A percentile compares a stretch with the other conserved stretches of the same genome.
Conservation (phyloP, 2,329 filamentous ascomycete species). For the Mycosphaerella sp. region DNA sequence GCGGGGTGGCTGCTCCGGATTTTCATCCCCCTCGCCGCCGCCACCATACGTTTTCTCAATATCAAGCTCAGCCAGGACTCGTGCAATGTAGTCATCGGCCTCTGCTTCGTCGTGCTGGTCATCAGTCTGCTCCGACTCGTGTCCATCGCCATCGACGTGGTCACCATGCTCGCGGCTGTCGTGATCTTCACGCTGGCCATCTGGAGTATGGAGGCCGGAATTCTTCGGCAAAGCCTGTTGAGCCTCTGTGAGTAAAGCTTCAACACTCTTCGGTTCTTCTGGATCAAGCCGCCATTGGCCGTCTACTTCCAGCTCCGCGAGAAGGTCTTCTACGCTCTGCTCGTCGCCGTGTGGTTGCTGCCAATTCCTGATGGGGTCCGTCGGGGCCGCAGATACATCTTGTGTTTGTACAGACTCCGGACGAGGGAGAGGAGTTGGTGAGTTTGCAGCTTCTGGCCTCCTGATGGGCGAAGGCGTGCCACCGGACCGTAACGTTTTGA, state of each 20-base stretch:
- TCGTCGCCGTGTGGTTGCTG: conserved; percentile 39
- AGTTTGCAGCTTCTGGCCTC: not conserved
- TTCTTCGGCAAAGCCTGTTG: conserved; percentile 34
- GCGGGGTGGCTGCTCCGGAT: not conserved
- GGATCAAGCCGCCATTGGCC: conserved; percentile 36
- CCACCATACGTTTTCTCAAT: conserved; percentile 38
- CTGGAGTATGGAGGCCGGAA: conserved; percentile 8
- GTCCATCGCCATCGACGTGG: not conserved
- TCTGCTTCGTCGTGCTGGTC: conserved; percentile 35
- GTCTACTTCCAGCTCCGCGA: conserved; percentile 38
- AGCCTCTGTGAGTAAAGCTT: conserved; percentile 38
- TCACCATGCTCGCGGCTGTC: not conserved
- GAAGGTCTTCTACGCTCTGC: conserved; percentile 42
- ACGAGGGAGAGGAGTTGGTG: not conserved
- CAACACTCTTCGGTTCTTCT: conserved; percentile 39
- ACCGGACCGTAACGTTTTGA: conserved; percentile 27
- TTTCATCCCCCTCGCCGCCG: conserved; percentile 9
- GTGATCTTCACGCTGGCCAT: conserved; percentile 3
- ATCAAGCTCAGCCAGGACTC: conserved; percentile 43
- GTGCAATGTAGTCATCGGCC: conserved; percentile 43
- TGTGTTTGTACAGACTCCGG: conserved; percentile 3
- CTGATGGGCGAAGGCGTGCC: not conserved
- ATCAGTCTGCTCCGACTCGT: conserved; percentile 16
- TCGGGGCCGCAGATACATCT: conserved; percentile 21
- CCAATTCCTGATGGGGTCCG: conserved; percentile 26